Evolutionary conservation across 306 rosid genomes (phyloP).

Genomic region (Ammopiptanthus mongolicus): DNA sequence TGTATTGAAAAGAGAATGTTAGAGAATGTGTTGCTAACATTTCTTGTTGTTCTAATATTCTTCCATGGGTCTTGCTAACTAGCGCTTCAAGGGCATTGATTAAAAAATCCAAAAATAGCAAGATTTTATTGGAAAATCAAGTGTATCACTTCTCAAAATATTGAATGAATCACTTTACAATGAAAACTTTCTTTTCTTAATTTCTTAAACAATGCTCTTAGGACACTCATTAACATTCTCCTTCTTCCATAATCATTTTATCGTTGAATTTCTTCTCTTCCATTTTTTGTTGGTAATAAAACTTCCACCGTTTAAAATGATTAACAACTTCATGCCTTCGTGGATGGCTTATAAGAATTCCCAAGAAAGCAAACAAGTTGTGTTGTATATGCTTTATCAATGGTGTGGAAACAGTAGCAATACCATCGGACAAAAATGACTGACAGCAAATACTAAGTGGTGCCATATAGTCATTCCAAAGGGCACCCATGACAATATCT

Average conservation of each 20-base stretch:
- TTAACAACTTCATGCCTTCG: neutral
- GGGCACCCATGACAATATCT: neutral
- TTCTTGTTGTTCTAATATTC: too few relatives aligned
- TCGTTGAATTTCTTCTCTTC: neutral
- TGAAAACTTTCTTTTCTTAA: too few relatives aligned
- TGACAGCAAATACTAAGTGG: neutral
- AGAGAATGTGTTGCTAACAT: too few relatives aligned
- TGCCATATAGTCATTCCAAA: neutral
- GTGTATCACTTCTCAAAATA: too few relatives aligned
- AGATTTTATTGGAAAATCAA: too few relatives aligned
- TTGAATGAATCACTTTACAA: too few relatives aligned
- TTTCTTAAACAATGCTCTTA: too few relatives aligned
- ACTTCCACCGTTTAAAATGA: neutral
- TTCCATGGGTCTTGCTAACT: too few relatives aligned
- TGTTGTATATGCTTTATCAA: neutral
- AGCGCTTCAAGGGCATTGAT: too few relatives aligned
- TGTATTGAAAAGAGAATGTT: too few relatives aligned
- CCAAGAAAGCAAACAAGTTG: neutral
- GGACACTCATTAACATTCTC: too few relatives aligned
- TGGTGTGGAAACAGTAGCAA: neutral
- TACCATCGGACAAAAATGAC: neutral
- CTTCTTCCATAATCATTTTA: neutral
- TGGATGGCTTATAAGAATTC: neutral
- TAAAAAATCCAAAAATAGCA: too few relatives aligned
- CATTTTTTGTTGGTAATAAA: neutral